These are phyloP conservation scores for Murraya paniculata DNA, from an alignment of 345 rosid species.

Conservation along the genomic window DNA sequence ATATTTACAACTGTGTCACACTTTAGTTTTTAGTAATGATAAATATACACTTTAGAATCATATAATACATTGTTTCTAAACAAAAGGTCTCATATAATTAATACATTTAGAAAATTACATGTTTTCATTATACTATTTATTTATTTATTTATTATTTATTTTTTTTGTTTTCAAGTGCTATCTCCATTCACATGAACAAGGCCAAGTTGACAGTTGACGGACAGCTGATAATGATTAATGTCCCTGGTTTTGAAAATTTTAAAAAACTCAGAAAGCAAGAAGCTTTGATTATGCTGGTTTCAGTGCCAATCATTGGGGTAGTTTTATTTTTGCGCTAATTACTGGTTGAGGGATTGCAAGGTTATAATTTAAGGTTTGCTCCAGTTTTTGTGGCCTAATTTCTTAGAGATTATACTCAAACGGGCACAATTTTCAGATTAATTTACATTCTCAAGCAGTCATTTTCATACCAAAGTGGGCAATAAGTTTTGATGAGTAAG, in stretches of 20 bases:
- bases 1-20: not conserved
- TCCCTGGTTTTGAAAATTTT: not conserved
- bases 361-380: not conserved
- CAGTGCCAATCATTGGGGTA: not conserved
- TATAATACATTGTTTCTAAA: too few species aligned
- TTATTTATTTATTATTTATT: too few species aligned
- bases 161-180: too few species aligned
- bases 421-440: not conserved
- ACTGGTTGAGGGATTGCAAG: not conserved
- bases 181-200: too few species aligned
- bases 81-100: too few species aligned
- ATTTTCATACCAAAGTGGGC: not conserved
- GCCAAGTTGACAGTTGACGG: too few species aligned
- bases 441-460: not conserved
- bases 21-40: not conserved
- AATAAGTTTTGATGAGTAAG: not conserved
- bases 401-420: not conserved
- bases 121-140: too few species aligned
- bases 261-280: not conserved
- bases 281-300: not conserved
- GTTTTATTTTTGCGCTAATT: not conserved
- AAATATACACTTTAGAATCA: not conserved
- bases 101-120: too few species aligned
- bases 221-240: too few species aligned
- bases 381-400: not conserved